Evolutionary conservation across 2,329 filamentous ascomycete species (phyloP).

Genomic region (Colletotrichum phormii): DNA sequence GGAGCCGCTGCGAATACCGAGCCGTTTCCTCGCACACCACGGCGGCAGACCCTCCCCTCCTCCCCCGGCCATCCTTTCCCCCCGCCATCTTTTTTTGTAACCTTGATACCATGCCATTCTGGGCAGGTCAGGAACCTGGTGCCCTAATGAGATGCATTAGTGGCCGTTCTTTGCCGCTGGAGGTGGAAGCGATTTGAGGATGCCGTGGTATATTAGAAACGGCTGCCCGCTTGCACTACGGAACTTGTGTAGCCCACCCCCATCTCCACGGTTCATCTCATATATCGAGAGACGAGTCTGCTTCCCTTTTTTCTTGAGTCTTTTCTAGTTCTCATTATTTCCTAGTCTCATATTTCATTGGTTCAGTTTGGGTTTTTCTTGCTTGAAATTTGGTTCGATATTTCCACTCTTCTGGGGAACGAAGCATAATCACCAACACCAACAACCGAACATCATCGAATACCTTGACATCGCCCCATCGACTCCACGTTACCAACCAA

Average conservation of each 20-base stretch:
- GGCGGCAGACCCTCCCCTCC: not conserved
- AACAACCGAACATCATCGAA: constrained; percentile 10
- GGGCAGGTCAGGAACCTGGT: not conserved
- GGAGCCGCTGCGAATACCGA: constrained; percentile 26
- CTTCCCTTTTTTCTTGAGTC: constrained; percentile 37
- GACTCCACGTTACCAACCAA: constrained; percentile 7
- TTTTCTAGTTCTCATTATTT: constrained; percentile 32
- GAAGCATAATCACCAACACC: constrained; percentile 9
- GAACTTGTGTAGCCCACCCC: not conserved
- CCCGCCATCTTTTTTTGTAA: constrained; percentile 17
- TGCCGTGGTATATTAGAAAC: constrained; percentile 32
- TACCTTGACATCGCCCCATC: not conserved
- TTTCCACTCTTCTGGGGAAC: constrained; percentile 5
- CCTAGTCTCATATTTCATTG: constrained; percentile 24
- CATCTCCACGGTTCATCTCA: constrained; percentile 12
- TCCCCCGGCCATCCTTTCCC: not conserved
- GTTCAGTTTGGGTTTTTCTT: constrained; percentile 15
- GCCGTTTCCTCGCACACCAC: constrained; percentile 29
- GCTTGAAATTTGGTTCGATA: constrained; percentile 13
- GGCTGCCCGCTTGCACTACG: constrained; percentile 18
- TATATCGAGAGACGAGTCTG: constrained; percentile 19
- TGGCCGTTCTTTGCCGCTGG: constrained; percentile 16
- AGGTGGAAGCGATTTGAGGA: not conserved
- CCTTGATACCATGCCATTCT: constrained; percentile 5
- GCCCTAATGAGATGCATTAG: constrained; percentile 1